Evolutionary conservation across 1,284 basidiomycete genomes (phyloP).

Genomic region (Apiotrichum gracile): DNA sequence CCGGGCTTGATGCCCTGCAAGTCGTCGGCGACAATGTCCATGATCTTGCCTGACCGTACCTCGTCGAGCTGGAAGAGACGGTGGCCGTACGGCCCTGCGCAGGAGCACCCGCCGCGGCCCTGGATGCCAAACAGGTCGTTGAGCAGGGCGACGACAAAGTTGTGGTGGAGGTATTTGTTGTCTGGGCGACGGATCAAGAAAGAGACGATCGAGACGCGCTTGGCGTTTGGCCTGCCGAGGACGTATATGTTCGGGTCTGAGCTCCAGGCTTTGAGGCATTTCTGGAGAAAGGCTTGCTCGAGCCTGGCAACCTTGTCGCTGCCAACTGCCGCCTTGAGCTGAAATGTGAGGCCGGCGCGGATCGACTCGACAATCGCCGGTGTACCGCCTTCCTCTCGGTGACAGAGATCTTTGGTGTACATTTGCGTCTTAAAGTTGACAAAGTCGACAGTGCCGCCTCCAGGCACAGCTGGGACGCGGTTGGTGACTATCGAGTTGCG

Average conservation of each 20-base stretch:
- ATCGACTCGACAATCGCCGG: conserved; percentile 11
- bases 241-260: background rate
- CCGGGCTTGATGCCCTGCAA: conserved; percentile 2
- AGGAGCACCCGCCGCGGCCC: conserved; percentile 9
- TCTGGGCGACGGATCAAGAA: background rate
- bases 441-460: conserved; percentile 9
- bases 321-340: background rate
- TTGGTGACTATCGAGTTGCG: background rate
- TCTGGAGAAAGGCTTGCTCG: conserved; percentile 1
- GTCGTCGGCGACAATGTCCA: background rate
- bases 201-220: conserved; percentile 1
- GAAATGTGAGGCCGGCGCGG: conserved; percentile 8
- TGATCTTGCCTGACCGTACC: background rate
- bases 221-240: background rate
- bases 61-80: background rate
- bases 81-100: conserved; percentile 7
- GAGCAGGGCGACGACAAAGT: conserved; percentile 11
- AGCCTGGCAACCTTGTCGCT: background rate
- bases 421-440: background rate
- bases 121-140: conserved; percentile 14
- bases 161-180: conserved; percentile 5
- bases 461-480: conserved; percentile 1
- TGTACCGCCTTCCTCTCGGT: conserved; percentile 13
- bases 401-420: conserved; percentile 1
- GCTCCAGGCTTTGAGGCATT: conserved; percentile 1